phyloP scores from a whole-genome alignment of 192 early-diverging fungal species.

The Coemansia sp. region DNA sequence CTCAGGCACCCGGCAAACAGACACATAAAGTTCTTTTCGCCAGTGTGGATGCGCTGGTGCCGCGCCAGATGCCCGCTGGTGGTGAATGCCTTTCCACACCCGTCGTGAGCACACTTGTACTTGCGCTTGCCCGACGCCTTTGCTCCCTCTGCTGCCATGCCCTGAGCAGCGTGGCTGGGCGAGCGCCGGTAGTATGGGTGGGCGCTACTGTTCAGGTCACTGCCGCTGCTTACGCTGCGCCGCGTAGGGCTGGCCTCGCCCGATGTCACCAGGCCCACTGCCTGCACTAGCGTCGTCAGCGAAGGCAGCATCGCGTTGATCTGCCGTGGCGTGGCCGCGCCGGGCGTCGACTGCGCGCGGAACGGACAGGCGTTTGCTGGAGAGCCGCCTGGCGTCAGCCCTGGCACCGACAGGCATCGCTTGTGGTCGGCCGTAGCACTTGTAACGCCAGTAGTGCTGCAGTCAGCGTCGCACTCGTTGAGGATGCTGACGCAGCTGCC shows the following conservation, averaged over 20 bases:
- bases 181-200: slow-evolving; percentile 9
- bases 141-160: slow-evolving; percentile 11
- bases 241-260: slow-evolving; percentile 1
- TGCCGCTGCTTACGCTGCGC: slow-evolving; percentile 25
- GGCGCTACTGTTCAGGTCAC: neutral
- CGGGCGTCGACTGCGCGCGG: slow-evolving; percentile 30
- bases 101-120: slow-evolving; percentile 62
- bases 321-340: slow-evolving; percentile 26
- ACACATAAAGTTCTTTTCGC: slow-evolving; percentile 77
- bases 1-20: slow-evolving; percentile 65
- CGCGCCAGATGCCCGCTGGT: slow-evolving; percentile 80
- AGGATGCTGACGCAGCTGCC: slow-evolving; percentile 48
- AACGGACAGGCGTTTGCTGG: slow-evolving; percentile 21
- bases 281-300: slow-evolving; percentile 31
- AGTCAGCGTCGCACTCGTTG: slow-evolving; percentile 33
- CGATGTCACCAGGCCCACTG: slow-evolving; percentile 27
- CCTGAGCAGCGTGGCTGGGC: neutral
- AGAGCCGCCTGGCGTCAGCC: slow-evolving; percentile 24
- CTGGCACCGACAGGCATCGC: slow-evolving; percentile 35
- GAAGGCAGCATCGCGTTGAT: slow-evolving; percentile 33
- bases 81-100: slow-evolving; percentile 75
- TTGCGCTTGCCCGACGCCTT: slow-evolving; percentile 59
- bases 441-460: neutral
- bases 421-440: slow-evolving; percentile 22
- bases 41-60: slow-evolving; percentile 78